phyloP scores from a whole-genome alignment of 768 basidiomycete genomes.

The Termitomyces sp. region DNA sequence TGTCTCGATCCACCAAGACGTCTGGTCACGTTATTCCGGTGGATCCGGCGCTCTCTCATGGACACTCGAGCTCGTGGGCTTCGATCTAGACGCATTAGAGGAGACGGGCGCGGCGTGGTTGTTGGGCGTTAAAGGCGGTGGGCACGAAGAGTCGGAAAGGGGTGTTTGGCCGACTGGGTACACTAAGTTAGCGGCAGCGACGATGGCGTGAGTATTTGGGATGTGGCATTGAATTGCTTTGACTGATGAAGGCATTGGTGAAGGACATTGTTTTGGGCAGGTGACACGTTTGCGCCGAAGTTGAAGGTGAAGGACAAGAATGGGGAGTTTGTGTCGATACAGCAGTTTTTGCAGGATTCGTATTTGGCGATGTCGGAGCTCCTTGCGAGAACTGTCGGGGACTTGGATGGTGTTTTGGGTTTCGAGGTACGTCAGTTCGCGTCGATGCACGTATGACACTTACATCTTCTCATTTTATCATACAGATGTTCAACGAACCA shows the following conservation, averaged over 20 bases:
- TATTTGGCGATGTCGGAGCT: slow-evolving; percentile 76
- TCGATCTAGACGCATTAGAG: slow-evolving; percentile 78
- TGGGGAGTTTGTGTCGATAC: slow-evolving; percentile 58
- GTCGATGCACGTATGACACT: not conserved
- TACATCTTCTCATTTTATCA: not conserved
- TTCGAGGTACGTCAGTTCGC: slow-evolving; percentile 63
- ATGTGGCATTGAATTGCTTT: not conserved
- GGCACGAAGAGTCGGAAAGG: slow-evolving; percentile 71
- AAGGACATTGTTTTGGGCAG: slow-evolving; percentile 93
- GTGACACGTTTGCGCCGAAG: slow-evolving; percentile 81
- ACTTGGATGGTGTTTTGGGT: slow-evolving; percentile 77
- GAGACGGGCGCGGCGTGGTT: slow-evolving; percentile 87
- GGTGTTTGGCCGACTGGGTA: slow-evolving; percentile 95
- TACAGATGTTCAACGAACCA: slow-evolving; percentile 89
- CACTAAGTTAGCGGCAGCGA: slow-evolving; percentile 88
- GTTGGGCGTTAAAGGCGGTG: slow-evolving; percentile 71
- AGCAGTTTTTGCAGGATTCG: slow-evolving; percentile 77
- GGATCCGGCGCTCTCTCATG: slow-evolving; percentile 97
- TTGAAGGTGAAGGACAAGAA: slow-evolving; percentile 46
- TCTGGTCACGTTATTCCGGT: slow-evolving; percentile 93
- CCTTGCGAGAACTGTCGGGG: slow-evolving; percentile 65
- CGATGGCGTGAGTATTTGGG: slow-evolving; percentile 72
- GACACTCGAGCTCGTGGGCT: slow-evolving; percentile 85
- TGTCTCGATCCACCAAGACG: slow-evolving; percentile 87
- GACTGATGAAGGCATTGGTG: not conserved